Conservation (phyloP, 1,139 yeast genomes). For the Wickerhamomyces sp. region DNA sequence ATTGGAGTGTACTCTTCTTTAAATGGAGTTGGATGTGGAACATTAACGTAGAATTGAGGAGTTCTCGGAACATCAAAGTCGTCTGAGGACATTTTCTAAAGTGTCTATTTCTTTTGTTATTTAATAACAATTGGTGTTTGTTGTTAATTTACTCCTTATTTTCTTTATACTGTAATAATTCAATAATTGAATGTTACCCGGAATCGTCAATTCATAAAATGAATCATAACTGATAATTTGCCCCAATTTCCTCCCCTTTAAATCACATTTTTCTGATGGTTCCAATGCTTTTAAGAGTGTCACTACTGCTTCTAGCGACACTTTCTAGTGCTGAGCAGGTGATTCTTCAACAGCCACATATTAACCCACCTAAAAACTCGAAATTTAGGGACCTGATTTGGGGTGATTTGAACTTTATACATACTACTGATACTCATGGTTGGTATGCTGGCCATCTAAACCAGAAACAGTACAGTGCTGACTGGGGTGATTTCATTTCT, state of each 20-base stretch:
- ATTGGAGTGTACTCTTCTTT: constrained; percentile 32
- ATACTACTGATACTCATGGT: constrained; percentile 94
- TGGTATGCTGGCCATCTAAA: constrained; percentile 89
- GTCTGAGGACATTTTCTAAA: not conserved
- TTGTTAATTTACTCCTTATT: too few relatives aligned
- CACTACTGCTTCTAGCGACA: not conserved
- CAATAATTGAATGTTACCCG: too few relatives aligned
- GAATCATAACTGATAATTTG: too few relatives aligned
- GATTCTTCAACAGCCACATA: constrained; percentile 23
- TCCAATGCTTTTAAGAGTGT: too few relatives aligned
- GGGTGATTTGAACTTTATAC: constrained; percentile 77
- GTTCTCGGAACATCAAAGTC: not conserved
- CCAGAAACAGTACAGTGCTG: constrained; percentile 72
- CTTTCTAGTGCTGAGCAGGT: not conserved
- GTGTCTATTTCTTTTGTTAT: too few relatives aligned
- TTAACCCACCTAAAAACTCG: constrained; percentile 20
- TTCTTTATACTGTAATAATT: too few relatives aligned
- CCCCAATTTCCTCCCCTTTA: too few relatives aligned
- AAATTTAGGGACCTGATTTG: constrained; percentile 45
- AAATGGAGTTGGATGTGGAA: constrained; percentile 16
- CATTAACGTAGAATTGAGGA: constrained; percentile 8
- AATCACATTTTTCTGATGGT: too few relatives aligned
- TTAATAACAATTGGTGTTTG: too few relatives aligned
- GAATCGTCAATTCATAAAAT: too few relatives aligned
- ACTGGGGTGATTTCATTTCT: constrained; percentile 91